Conservation (phyloP, 805 yeast species). For the Wickerhamiella alocasiicola region DNA sequence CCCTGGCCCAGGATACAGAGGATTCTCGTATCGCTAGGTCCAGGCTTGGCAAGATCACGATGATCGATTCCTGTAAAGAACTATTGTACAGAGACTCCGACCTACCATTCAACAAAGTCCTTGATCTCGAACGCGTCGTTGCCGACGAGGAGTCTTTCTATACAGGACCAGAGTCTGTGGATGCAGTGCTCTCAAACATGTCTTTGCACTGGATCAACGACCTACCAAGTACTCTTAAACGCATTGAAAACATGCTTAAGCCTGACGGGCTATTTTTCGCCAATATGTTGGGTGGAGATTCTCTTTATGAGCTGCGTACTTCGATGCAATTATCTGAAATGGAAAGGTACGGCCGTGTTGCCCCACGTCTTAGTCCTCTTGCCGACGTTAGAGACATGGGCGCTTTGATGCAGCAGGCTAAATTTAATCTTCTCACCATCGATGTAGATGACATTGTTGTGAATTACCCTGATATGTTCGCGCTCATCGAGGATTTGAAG, state of each 20-base stretch:
- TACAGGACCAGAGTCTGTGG: constrained; percentile 35
- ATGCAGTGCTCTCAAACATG: constrained; percentile 61
- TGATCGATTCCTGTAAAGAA: constrained; percentile 52
- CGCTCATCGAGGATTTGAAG: constrained; percentile 59
- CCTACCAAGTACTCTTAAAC: constrained; percentile 49
- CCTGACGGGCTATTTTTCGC: constrained; percentile 80
- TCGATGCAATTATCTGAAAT: constrained; percentile 70
- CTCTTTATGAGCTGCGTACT: constrained; percentile 70
- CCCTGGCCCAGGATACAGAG: constrained; percentile 32
- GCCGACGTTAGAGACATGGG: constrained; percentile 72
- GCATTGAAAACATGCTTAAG: constrained; percentile 45
- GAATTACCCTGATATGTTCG: constrained; percentile 58
- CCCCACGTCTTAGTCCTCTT: constrained; percentile 72
- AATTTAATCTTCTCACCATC: constrained; percentile 67
- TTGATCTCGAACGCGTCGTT: constrained; percentile 39
- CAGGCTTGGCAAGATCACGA: constrained; percentile 42
- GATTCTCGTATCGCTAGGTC: constrained; percentile 42
- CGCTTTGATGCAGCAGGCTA: constrained; percentile 55
- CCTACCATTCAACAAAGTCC: constrained; percentile 31
- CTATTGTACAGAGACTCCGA: constrained; percentile 43
- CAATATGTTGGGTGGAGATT: constrained; percentile 72
- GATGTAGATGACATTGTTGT: constrained; percentile 77
- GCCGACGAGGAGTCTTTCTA: constrained; percentile 51
- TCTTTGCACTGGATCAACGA: constrained; percentile 80
- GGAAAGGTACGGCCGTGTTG: constrained; percentile 65